Conservation (phyloP, 306 rosid genomes). For the Cicer yamashitae region DNA sequence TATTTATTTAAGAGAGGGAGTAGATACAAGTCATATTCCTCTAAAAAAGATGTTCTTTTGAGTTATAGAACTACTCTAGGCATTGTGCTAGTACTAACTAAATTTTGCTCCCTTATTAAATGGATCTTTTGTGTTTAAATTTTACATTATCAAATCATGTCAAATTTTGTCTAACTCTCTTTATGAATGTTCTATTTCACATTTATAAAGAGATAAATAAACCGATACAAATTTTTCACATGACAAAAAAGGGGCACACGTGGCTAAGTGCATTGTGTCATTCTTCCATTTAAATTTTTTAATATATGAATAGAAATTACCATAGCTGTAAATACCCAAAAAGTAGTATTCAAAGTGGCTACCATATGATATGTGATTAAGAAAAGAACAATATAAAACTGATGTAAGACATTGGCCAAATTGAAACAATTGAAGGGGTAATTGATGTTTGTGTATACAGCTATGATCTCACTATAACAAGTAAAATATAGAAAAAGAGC, state of each 20-base stretch:
- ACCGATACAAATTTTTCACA: too few species aligned
- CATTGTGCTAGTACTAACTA: too few species aligned
- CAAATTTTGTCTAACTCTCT: too few species aligned
- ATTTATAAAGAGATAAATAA: too few species aligned
- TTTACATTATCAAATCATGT: too few species aligned
- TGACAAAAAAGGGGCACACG: background rate
- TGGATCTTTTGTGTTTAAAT: too few species aligned
- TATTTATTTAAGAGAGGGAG: too few species aligned
- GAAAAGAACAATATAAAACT: conserved; percentile 19
- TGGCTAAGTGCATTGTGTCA: conserved; percentile 20
- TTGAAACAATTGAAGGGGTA: background rate
- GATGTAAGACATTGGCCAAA: conserved; percentile 11
- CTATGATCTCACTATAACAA: conserved; percentile 10
- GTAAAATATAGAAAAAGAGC: conserved; percentile 23
- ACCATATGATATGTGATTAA: conserved; percentile 23
- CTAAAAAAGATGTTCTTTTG: too few species aligned
- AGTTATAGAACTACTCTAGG: too few species aligned
- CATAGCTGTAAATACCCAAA: conserved; percentile 6
- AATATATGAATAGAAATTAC: conserved; percentile 21
- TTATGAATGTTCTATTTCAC: too few species aligned
- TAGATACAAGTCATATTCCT: too few species aligned
- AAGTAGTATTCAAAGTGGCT: conserved; percentile 8
- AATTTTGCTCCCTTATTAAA: too few species aligned
- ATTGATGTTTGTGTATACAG: conserved; percentile 28
- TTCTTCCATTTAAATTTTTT: conserved; percentile 20